Conservation (phyloP, 148 eudicot genomes). For the Rhododendron molle region DNA sequence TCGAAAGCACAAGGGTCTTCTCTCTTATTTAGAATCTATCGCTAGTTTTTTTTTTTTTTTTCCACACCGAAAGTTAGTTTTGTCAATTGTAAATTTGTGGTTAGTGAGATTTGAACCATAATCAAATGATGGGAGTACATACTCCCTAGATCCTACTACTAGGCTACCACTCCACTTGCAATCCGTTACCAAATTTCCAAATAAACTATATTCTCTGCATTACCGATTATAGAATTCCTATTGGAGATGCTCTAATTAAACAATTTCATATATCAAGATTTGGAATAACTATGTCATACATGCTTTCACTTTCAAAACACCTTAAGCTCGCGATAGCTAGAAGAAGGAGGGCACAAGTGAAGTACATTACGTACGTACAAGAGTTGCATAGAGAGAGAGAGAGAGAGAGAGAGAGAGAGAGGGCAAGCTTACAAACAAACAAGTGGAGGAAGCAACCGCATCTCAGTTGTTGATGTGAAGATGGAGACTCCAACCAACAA, state of each 20-base stretch:
- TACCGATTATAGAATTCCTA: no score
- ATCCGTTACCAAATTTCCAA: background rate
- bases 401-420: background rate
- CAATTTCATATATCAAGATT: no score
- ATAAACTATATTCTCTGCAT: no score
- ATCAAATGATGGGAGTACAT: no score
- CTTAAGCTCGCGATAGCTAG: background rate
- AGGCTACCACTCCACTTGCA: no score
- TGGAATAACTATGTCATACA: background rate
- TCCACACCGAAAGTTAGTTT: no score
- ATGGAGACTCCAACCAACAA: background rate
- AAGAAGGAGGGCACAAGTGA: background rate
- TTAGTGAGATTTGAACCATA: no score
- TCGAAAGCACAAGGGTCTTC: constrained; percentile 13
- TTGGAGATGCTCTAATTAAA: no score
- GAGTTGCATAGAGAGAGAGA: background rate
- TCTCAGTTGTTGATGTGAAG: constrained; percentile 25
- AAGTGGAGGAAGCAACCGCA: constrained; percentile 35
- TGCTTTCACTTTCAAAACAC: background rate
- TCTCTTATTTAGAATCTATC: background rate
- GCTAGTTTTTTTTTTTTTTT: no score
- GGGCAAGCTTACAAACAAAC: constrained; percentile 17
- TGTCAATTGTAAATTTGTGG: no score
- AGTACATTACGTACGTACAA: background rate
- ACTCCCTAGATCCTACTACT: no score